phyloP scores from a whole-genome alignment of 495 filamentous ascomycete genomes.

The Lepraria neglecta region DNA sequence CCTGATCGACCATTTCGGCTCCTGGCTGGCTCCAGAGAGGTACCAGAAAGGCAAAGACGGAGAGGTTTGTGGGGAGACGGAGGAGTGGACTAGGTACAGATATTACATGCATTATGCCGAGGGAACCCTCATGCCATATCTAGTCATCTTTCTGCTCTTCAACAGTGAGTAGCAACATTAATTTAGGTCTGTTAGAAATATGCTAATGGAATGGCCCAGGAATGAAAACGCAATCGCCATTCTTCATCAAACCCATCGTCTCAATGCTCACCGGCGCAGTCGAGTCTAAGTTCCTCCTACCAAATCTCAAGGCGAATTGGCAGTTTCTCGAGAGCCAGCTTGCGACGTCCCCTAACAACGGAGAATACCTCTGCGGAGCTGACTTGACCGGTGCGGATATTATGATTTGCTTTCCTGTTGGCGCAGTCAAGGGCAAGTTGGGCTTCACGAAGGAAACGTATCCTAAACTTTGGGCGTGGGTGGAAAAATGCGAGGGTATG shows the following conservation, averaged over 20 bases:
- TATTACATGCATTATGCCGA: slow-evolving; percentile 80
- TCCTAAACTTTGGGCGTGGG: slow-evolving; percentile 57
- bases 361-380: slow-evolving; percentile 63
- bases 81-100: slow-evolving; percentile 68
- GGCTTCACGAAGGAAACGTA: slow-evolving; percentile 49
- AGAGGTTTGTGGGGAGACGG: slow-evolving; percentile 60
- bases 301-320: slow-evolving; percentile 59
- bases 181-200: neutral
- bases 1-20: slow-evolving; percentile 65
- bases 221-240: slow-evolving; percentile 63
- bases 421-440: slow-evolving; percentile 41
- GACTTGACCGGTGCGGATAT: slow-evolving; percentile 76
- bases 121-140: slow-evolving; percentile 66
- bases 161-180: slow-evolving; percentile 41
- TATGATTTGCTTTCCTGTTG: slow-evolving; percentile 67
- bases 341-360: slow-evolving; percentile 53
- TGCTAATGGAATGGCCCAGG: slow-evolving; percentile 31
- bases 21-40: slow-evolving; percentile 56
- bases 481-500: slow-evolving; percentile 52
- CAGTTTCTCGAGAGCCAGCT: slow-evolving; percentile 68
- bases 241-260: slow-evolving; percentile 80
- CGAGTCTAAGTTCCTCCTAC: slow-evolving; percentile 51
- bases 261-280: slow-evolving; percentile 56
- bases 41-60: slow-evolving; percentile 53
- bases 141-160: slow-evolving; percentile 54